A percentile compares a stretch with the other conserved stretches of the same genome.
Conservation (phyloP, 305 asterid genomes). For the Fraxinus baroniana region DNA sequence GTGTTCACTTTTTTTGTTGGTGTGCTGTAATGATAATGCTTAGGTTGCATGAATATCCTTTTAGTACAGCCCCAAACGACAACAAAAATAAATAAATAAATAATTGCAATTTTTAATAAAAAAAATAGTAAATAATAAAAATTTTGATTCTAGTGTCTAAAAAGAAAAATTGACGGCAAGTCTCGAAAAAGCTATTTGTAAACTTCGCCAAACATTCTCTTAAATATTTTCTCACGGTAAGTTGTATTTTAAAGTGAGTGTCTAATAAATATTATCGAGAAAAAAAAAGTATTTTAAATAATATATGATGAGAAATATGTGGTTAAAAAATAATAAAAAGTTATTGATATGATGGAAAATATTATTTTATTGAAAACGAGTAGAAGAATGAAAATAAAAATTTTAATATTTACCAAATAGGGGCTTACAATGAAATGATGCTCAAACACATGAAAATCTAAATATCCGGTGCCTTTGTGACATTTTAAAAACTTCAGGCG, state of each 20-base stretch:
- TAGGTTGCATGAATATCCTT: background rate
- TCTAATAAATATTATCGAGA: too few species aligned
- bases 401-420: too few species aligned
- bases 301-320: too few species aligned
- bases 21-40: slow-evolving; percentile 20
- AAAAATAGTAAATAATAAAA: background rate
- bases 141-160: background rate
- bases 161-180: background rate
- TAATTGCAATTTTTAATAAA: background rate
- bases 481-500: too few species aligned
- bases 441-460: too few species aligned
- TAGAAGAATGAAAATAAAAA: too few species aligned
- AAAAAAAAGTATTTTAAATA: too few species aligned
- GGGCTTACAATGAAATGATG: too few species aligned
- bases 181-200: background rate
- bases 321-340: too few species aligned
- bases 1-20: slow-evolving; percentile 17
- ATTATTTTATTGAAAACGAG: too few species aligned
- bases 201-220: background rate
- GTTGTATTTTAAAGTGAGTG: background rate
- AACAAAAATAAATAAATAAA: background rate
- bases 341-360: too few species aligned
- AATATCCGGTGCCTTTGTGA: too few species aligned
- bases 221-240: background rate
- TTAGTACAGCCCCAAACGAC: background rate